Evolutionary conservation across 1,284 basidiomycete genomes (phyloP), one percentile per base, ranked within the genome.

Genomic region (Xerocomus nothofagi): DNA sequence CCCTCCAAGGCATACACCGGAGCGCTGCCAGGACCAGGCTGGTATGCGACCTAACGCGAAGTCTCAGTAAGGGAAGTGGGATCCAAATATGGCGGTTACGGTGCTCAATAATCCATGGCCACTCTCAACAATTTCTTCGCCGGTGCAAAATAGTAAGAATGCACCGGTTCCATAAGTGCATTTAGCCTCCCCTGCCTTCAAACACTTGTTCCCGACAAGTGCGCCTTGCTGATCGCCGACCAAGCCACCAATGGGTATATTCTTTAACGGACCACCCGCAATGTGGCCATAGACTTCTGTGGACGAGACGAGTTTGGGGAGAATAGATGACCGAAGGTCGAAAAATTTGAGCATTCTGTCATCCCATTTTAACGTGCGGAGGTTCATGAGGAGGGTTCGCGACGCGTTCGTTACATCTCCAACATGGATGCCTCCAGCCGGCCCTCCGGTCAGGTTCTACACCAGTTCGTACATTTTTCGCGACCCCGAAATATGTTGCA

Each of bases 161-260:
- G 93, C 92, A 36, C 96, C 96, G 0, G 96, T 99, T 18, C 95
- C 94, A 61, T 94, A 97, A 2, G 93, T 97, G 70, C 92, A 94
- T 73, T 97, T 97, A 3, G 92, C 93, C 66, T 95, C 88, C 21
- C 93, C 93, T 55, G 80, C 74, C 41, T 68, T 74, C 47, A 98
- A 69, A 62, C 94, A 98, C 70, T 98, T 98, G 77, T 99, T 98
- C 0, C 97, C 96, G 43, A 98, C 85, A 20, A 99, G 76, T 10
- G 96, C 96, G 15, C 91, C 95, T 71, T 98, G 96, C 73, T 99
- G 96, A 69, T 99, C 96, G 26, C 96, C 96, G 12, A 96, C 84
- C 43, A 98, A 84, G 29, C 95, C 96, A 21, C 88, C 93, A 48
- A 98, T 91, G 29, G 86, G 86, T 17, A 94, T 77, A 37, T 88